These are phyloP conservation scores for Cyberlindnera euphorbiae DNA, from an alignment of 805 yeast species.

Conservation along the genomic window DNA sequence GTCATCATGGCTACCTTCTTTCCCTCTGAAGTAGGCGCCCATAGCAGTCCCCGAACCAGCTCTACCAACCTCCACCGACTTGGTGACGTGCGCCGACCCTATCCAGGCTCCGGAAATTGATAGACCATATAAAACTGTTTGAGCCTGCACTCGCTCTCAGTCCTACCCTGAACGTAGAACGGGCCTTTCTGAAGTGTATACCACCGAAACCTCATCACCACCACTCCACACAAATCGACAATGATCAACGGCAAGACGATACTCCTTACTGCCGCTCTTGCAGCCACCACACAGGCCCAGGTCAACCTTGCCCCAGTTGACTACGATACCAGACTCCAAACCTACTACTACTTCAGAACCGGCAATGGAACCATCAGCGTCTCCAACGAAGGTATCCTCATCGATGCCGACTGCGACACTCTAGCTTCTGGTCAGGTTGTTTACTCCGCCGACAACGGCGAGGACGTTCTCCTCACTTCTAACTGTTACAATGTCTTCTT, in stretches of 20 bases:
- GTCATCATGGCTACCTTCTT: too few relatives aligned
- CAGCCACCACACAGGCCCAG: constrained; percentile 21
- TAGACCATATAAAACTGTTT: too few relatives aligned
- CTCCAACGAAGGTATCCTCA: constrained; percentile 14
- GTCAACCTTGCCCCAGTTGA: constrained; percentile 14
- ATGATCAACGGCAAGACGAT: constrained; percentile 4
- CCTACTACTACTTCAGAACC: constrained; percentile 20
- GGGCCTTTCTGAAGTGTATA: too few relatives aligned
- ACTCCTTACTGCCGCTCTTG: constrained; percentile 16
- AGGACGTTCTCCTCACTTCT: constrained; percentile 18
- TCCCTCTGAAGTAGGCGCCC: too few relatives aligned
- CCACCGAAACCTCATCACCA: not conserved
- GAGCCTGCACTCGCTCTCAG: too few relatives aligned
- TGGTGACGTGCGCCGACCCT: too few relatives aligned
- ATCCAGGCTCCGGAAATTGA: too few relatives aligned
- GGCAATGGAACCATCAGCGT: constrained; percentile 12
- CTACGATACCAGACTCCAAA: constrained; percentile 15
- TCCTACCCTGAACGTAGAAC: too few relatives aligned
- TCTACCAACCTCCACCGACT: too few relatives aligned
- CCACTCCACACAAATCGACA: not conserved
- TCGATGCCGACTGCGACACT: constrained; percentile 15
- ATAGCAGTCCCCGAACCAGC: too few relatives aligned
- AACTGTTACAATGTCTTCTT: constrained; percentile 23
- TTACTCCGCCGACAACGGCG: constrained; percentile 14
- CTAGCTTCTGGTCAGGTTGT: constrained; percentile 21